Conservation (phyloP, 1,139 yeast species). For the Debaryomycetaceae sp. region DNA sequence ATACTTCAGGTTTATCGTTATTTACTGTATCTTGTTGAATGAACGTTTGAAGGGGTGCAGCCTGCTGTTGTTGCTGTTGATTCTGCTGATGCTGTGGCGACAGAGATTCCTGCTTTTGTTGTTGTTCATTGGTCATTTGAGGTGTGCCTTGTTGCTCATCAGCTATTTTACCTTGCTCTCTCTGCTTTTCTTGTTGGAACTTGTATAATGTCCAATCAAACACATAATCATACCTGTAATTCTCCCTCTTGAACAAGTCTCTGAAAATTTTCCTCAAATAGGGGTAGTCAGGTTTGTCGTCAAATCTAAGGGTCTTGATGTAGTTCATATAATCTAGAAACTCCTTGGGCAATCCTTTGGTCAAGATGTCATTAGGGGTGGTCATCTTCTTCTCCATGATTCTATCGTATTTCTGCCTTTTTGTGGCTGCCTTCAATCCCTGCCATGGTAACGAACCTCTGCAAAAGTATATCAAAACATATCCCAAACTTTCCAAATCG, state of each 20-base stretch:
- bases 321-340: conserved; percentile 86
- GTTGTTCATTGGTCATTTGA: conserved; percentile 11
- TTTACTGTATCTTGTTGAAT: conserved; percentile 10
- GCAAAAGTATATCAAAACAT: conserved; percentile 90
- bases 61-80: conserved; percentile 5
- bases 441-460: conserved; percentile 98
- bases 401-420: conserved; percentile 94
- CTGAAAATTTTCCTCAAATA: conserved; percentile 86
- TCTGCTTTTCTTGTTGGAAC: conserved; percentile 64
- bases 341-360: conserved; percentile 89
- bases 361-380: conserved; percentile 82
- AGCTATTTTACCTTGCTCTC: conserved; percentile 39
- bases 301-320: conserved; percentile 86
- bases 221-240: conserved; percentile 88
- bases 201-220: conserved; percentile 96
- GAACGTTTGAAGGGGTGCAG: conserved; percentile 5
- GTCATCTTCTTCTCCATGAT: conserved; percentile 96
- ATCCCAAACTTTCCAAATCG: conserved; percentile 93
- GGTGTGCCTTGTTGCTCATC: conserved; percentile 25
- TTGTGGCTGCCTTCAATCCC: conserved; percentile 94
- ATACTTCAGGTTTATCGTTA: conserved; percentile 12
- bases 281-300: conserved; percentile 93
- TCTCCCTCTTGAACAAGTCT: conserved; percentile 84
- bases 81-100: conserved; percentile 8
- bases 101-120: conserved; percentile 9